phyloP scores from a whole-genome alignment of 2,329 filamentous ascomycete species.

The Apiospora arundinis region DNA sequence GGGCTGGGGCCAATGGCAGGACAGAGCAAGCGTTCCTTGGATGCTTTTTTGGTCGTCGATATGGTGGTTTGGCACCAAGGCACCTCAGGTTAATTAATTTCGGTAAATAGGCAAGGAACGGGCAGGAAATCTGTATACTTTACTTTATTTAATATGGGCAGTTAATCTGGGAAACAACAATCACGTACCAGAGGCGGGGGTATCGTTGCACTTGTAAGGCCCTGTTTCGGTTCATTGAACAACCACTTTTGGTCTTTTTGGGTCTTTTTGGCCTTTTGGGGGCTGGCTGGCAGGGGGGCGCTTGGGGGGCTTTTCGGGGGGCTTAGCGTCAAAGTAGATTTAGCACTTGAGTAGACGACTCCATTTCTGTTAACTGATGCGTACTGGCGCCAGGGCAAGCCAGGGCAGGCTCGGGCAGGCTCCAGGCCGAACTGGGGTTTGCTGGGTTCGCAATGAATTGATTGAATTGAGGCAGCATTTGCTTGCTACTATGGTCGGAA shows the following conservation, averaged over 20 bases:
- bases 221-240: slow-evolving; percentile 15
- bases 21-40: background rate
- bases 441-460: background rate
- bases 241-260: background rate
- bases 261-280: background rate
- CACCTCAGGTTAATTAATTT: slow-evolving; percentile 9
- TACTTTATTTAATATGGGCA: background rate
- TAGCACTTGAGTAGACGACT: too few species aligned
- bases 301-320: background rate
- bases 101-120: background rate
- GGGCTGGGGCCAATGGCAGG: background rate
- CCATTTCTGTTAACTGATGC: too few species aligned
- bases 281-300: background rate
- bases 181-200: slow-evolving; percentile 6
- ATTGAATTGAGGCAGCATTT: slow-evolving; percentile 8
- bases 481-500: background rate
- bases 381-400: too few species aligned
- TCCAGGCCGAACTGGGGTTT: background rate
- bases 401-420: background rate
- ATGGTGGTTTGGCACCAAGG: background rate
- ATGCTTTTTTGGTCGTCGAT: background rate
- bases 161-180: slow-evolving; percentile 11
- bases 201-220: slow-evolving; percentile 7
- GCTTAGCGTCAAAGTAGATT: background rate
- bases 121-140: background rate